phyloP scores from a whole-genome alignment of 257 asterid species.

The Linderniella brevidens region DNA sequence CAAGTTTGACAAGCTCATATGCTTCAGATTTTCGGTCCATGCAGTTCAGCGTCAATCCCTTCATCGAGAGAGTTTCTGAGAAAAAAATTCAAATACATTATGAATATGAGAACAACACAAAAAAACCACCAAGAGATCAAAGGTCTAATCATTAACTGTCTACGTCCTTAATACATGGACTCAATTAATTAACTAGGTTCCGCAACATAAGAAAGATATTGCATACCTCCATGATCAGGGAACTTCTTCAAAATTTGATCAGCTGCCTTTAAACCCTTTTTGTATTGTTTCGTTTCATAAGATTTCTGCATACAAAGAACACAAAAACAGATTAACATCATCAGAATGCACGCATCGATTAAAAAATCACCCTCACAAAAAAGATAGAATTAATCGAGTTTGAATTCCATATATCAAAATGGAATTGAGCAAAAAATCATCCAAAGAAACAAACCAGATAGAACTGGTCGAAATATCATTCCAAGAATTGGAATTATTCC shows the following conservation, averaged over 20 bases:
- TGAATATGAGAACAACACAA: background rate
- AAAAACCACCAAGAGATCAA: background rate
- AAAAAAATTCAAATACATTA: slow-evolving; percentile 6
- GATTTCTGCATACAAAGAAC: slow-evolving; percentile 53
- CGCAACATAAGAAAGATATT: no score
- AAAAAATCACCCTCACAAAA: no score
- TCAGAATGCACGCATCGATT: no score
- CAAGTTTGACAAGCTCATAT: slow-evolving; percentile 90
- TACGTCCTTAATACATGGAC: no score
- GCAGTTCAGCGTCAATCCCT: slow-evolving; percentile 91
- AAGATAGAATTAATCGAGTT: no score
- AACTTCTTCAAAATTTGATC: slow-evolving; percentile 90
- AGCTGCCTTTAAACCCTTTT: slow-evolving; percentile 96
- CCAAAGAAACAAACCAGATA: no score
- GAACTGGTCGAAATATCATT: no score
- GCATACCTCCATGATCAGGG: slow-evolving; percentile 95
- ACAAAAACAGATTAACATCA: background rate
- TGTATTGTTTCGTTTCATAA: slow-evolving; percentile 91
- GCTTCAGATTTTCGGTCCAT: slow-evolving; percentile 98
- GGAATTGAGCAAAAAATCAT: no score
- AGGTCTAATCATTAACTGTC: no score
- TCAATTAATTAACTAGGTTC: no score
- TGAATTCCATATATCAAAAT: no score
- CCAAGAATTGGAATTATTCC: no score
- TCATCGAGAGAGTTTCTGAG: slow-evolving; percentile 93